Conservation (phyloP, 257 asterid genomes). For the Solanum chmielewskii region DNA sequence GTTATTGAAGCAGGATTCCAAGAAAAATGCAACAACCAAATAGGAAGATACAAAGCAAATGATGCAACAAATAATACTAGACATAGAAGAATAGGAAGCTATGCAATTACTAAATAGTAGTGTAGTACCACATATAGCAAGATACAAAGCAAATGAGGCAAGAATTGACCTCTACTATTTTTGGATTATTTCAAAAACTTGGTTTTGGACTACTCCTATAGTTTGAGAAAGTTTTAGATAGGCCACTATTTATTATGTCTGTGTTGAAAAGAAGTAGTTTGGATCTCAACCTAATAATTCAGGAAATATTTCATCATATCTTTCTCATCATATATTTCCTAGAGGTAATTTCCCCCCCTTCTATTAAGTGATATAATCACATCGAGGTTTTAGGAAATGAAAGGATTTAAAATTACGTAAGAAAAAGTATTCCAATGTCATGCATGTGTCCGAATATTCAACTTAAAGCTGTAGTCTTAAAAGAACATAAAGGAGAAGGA, state of each 20-base stretch:
- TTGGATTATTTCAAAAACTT: neutral
- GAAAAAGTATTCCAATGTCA: neutral
- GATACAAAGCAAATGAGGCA: neutral
- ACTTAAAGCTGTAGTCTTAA: neutral
- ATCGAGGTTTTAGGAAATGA: neutral
- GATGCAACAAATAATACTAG: neutral
- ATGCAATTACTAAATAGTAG: neutral
- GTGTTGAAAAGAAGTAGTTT: neutral
- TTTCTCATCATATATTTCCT: neutral
- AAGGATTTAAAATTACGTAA: neutral
- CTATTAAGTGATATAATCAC: neutral
- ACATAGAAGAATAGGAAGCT: neutral
- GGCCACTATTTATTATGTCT: neutral
- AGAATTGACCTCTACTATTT: neutral
- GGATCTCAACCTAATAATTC: neutral
- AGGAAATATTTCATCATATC: neutral
- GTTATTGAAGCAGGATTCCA: neutral
- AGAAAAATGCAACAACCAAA: neutral
- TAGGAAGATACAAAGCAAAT: neutral
- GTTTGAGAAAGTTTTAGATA: neutral
- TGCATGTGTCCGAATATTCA: neutral
- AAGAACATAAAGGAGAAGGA: neutral
- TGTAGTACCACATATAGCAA: neutral
- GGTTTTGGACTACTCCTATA: neutral
- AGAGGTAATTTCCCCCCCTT: neutral